A percentile compares a stretch with the other conserved stretches of the same genome.
phyloP scores from a whole-genome alignment of 2,329 filamentous ascomycete genomes.

The Pleoardoris graminearum region DNA sequence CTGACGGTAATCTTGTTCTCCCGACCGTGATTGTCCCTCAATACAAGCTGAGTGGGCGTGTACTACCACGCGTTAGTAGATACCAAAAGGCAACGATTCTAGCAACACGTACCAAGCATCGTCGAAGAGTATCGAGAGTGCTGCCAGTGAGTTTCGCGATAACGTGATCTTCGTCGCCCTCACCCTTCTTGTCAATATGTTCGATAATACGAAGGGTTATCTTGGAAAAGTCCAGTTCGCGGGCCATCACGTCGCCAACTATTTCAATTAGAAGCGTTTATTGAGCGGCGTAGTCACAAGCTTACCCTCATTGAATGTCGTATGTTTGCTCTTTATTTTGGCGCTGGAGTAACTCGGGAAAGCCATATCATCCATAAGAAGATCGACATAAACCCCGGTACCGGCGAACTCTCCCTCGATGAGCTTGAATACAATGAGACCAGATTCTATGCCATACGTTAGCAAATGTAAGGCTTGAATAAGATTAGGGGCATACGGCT shows the following conservation, averaged over 20 bases:
- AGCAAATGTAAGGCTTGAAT: slow-evolving; percentile 28
- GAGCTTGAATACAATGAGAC: slow-evolving; percentile 91
- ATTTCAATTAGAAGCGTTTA: slow-evolving; percentile 25
- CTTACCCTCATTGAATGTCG: slow-evolving; percentile 79
- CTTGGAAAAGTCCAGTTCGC: slow-evolving; percentile 94
- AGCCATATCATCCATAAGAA: slow-evolving; percentile 91
- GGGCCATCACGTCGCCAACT: slow-evolving; percentile 91
- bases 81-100: slow-evolving; percentile 8
- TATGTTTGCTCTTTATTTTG: slow-evolving; percentile 68
- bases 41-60: slow-evolving; percentile 79
- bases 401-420: slow-evolving; percentile 85
- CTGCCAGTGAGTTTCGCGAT: slow-evolving; percentile 82
- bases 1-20: slow-evolving; percentile 83
- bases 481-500: slow-evolving; percentile 22
- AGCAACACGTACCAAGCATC: slow-evolving; percentile 70
- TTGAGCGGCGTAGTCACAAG: neutral
- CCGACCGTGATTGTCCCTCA: slow-evolving; percentile 77
- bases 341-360: slow-evolving; percentile 87
- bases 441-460: slow-evolving; percentile 66
- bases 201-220: slow-evolving; percentile 86
- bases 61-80: slow-evolving; percentile 61
- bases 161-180: slow-evolving; percentile 70
- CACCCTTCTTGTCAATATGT: slow-evolving; percentile 72
- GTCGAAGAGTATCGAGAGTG: slow-evolving; percentile 83
- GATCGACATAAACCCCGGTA: slow-evolving; percentile 76